phyloP scores from a whole-genome alignment of 129 eudicot genomes.

The Lactuca sativa region DNA sequence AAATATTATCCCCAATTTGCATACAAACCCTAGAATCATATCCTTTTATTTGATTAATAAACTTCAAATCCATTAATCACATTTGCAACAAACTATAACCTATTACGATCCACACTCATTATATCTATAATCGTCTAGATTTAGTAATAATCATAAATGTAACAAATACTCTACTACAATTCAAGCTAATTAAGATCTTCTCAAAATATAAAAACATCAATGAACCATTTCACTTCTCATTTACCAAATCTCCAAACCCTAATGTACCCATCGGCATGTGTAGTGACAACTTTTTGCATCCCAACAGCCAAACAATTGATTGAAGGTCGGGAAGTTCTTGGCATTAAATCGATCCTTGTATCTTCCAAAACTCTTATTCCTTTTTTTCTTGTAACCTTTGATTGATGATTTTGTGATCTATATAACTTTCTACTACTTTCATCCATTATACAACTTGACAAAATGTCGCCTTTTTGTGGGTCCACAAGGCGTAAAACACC shows the following conservation, averaged over 20 bases:
- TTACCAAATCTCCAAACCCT: conserved; percentile 71
- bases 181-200: background rate
- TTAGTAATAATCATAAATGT: background rate
- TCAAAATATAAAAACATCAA: background rate
- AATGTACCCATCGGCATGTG: conserved; percentile 54
- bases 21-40: background rate
- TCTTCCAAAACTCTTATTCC: conserved; percentile 63
- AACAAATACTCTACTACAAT: background rate
- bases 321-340: conserved; percentile 54
- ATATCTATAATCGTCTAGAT: background rate
- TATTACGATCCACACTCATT: background rate
- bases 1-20: background rate
- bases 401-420: conserved; percentile 19
- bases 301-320: conserved; percentile 79
- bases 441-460: conserved; percentile 55
- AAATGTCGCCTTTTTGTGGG: conserved; percentile 58
- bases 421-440: conserved; percentile 32
- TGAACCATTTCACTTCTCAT: background rate
- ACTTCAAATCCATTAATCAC: no score
- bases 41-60: background rate
- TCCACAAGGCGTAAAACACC: conserved; percentile 69
- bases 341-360: conserved; percentile 55
- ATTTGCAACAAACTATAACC: no score
- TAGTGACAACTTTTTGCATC: conserved; percentile 79
- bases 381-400: conserved; percentile 40